These are phyloP conservation scores for Linderina pennispora DNA, from an alignment of 192 early-diverging fungal species.

Conservation along the genomic window DNA sequence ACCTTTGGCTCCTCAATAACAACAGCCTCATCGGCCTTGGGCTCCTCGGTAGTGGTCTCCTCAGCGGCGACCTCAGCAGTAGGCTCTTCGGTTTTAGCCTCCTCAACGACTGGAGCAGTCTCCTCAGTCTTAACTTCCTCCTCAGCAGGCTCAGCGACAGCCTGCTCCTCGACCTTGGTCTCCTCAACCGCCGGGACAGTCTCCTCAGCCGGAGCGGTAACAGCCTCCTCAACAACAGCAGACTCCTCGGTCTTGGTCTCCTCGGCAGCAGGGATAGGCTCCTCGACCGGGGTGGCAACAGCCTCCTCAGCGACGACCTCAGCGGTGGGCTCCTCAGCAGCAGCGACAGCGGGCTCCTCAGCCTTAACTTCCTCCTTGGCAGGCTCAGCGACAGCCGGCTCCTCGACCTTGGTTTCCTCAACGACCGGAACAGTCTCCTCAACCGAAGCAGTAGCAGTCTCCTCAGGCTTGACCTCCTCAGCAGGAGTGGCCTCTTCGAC, in stretches of 20 bases:
- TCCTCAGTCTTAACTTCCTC: neutral
- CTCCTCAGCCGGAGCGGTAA: neutral
- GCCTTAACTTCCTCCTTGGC: neutral
- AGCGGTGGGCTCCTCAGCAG: neutral
- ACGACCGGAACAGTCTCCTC: neutral
- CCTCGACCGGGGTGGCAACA: neutral
- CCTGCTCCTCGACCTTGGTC: neutral
- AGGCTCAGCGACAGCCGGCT: neutral
- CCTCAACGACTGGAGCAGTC: neutral
- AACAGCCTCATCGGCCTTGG: neutral
- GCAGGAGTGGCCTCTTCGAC: conserved; percentile 1
- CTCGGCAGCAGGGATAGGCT: neutral
- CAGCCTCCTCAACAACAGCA: conserved; percentile 2
- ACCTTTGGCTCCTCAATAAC: neutral
- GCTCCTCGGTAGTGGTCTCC: neutral
- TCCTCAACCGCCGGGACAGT: neutral
- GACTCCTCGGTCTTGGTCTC: neutral
- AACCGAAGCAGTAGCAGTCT: neutral
- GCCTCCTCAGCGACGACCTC: neutral
- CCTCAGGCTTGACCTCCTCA: conserved; percentile 1
- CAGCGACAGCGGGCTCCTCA: conserved; percentile 1
- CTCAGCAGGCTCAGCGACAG: neutral
- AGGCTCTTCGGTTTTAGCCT: neutral
- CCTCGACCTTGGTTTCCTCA: neutral
- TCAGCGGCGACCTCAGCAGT: neutral